These are phyloP conservation scores for Nemania sp. DNA, from an alignment of 2,329 filamentous ascomycete species.

Conservation along the genomic window DNA sequence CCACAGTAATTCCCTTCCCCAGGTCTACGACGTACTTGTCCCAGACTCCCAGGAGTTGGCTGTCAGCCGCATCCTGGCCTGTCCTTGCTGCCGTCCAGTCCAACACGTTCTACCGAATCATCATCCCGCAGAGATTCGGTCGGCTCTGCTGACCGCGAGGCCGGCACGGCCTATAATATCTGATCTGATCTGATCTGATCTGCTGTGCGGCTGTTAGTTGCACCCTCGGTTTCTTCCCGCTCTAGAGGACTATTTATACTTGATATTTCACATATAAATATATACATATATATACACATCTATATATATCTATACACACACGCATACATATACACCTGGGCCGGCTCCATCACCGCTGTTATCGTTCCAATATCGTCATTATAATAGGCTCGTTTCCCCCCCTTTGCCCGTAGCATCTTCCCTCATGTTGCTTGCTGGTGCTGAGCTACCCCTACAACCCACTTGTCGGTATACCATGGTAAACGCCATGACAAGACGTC, in stretches of 20 bases:
- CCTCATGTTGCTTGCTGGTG: constrained; percentile 33
- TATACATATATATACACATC: constrained; percentile 4
- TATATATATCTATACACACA: no score
- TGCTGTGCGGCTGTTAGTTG: constrained; percentile 12
- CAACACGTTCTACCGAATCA: constrained; percentile 18
- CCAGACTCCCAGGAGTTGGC: constrained; percentile 27
- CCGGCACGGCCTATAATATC: constrained; percentile 31
- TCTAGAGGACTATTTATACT: constrained; percentile 22
- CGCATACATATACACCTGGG: constrained; percentile 5
- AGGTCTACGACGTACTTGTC: constrained; percentile 4
- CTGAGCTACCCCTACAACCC: constrained; percentile 31
- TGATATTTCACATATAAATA: constrained; percentile 21
- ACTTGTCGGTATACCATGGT: constrained; percentile 38
- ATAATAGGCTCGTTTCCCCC: constrained; percentile 2
- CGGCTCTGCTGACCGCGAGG: constrained; percentile 24
- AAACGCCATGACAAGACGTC: constrained; percentile 40
- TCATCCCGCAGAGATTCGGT: constrained; percentile 21
- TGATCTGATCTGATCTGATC: constrained; percentile 23
- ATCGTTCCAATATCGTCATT: neutral
- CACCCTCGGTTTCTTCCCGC: constrained; percentile 3
- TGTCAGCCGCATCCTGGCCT: constrained; percentile 30
- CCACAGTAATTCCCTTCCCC: constrained; percentile 8
- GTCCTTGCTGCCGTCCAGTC: constrained; percentile 7
- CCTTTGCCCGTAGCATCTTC: constrained; percentile 9
- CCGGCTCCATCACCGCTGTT: neutral